Evolutionary conservation across 441 rosid genomes (phyloP), one percentile per base, ranked within the genome.

Genomic region (Gossypium gossypioides): DNA sequence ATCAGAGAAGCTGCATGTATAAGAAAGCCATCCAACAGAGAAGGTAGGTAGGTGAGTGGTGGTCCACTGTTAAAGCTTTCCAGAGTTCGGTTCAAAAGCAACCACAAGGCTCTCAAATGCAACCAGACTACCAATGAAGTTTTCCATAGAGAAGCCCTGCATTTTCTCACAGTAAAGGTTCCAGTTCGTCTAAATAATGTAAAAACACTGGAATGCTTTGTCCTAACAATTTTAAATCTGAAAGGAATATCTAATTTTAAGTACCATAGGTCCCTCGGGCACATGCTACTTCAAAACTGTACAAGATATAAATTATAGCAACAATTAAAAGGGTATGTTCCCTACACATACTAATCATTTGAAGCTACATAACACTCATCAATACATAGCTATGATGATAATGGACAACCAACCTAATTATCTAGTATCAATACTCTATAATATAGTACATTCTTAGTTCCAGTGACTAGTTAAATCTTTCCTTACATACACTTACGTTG

Each of bases 101-200:
- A 69, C 83, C 69, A 85, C 27, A 72, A 76, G 66, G 3, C 72
- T 79, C 50, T 66, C 76, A 72, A 84, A 89, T 68, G 72, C 75
- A 74, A 50, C 78, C 75, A 83, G 69, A 81, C 86, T 86, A 75
- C 72, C 1, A 71, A 46, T 75, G 78, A 71, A 86, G 55, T 78
- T 76, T 68, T 87, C 89, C 63, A 82, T 44, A 58, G 88, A 82
- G 81, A 89, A 86, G 73, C 60, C 86, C 88, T 86, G 89, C 88
- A 80, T 21, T 32, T 67, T 69, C 79, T 56, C 77, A 72, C 1
- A 65, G n/a, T 16, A 24, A 78, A 57, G 15, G 58, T 74, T 58
- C 80, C 73, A 72, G 77, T 75, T 73, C 21, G 57, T 56, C 59
- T 24, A 57, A 61, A 24, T 51, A 72, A 22, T 50, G 37, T 16